Percentiles rank a stretch among this genome's conserved stretches.
Evolutionary conservation across 2,329 filamentous ascomycete species (phyloP).

Genomic region (Cladosporium cucumerinum): DNA sequence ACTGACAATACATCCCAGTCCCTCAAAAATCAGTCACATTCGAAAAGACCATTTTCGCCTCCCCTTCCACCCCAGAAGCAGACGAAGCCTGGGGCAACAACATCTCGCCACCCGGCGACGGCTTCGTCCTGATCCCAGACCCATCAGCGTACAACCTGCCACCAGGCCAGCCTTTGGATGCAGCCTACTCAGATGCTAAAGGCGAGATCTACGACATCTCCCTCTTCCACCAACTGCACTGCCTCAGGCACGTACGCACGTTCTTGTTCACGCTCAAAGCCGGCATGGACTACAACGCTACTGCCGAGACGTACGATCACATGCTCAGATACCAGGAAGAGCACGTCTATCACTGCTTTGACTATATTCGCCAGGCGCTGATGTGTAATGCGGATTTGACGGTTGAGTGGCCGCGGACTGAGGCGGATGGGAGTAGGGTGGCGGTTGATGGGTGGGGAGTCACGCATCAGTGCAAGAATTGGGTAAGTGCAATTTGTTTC

Average conservation of each 20-base stretch:
- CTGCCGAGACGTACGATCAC: conserved; percentile 21
- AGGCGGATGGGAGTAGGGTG: conserved; percentile 30
- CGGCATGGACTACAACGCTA: conserved; percentile 21
- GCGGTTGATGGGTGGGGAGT: conserved; percentile 36
- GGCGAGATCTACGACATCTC: conserved; percentile 33
- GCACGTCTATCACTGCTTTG: conserved; percentile 31
- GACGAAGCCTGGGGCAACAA: conserved; percentile 30
- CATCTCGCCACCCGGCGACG: conserved; percentile 32
- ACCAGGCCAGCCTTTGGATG: conserved; percentile 26
- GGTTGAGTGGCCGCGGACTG: conserved; percentile 32
- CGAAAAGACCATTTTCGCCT: conserved; percentile 27
- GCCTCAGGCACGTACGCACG: conserved; percentile 32
- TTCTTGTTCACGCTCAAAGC: conserved; percentile 29
- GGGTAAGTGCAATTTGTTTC: conserved; percentile 23
- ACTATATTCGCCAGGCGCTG: conserved; percentile 30
- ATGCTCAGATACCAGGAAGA: conserved; percentile 26
- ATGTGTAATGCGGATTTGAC: conserved; percentile 31
- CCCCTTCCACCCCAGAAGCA: conserved; percentile 22
- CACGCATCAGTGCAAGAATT: conserved; percentile 31
- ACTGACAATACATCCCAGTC: conserved; percentile 14
- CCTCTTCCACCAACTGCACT: conserved; percentile 38
- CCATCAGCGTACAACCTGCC: conserved; percentile 25
- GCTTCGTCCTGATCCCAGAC: conserved; percentile 33
- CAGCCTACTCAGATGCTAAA: conserved; percentile 15
- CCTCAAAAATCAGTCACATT: conserved; percentile 25